Evolutionary conservation across 2,329 filamentous ascomycete genomes (phyloP).

Genomic region (Trichophyton rubrum): DNA sequence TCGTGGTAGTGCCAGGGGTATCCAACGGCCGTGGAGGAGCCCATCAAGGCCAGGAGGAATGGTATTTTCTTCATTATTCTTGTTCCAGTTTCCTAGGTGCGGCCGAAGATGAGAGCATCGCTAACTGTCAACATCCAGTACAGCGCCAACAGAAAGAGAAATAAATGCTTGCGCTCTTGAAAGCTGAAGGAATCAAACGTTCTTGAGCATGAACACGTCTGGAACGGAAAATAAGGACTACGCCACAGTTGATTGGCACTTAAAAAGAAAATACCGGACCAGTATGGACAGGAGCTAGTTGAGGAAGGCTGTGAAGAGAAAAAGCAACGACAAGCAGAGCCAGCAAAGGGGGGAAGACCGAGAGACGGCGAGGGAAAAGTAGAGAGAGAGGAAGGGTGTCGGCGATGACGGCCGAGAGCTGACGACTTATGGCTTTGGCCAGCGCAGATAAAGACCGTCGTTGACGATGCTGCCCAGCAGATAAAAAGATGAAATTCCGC

Average conservation of each 20-base stretch:
- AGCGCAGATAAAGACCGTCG: not conserved
- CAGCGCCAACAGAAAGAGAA: not conserved
- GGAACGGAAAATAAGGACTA: not conserved
- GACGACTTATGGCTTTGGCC: not conserved
- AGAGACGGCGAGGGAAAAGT: not conserved
- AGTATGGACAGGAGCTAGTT: not conserved
- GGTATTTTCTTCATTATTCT: not conserved
- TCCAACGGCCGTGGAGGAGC: not conserved
- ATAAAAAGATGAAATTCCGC: not conserved
- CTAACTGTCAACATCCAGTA: not conserved
- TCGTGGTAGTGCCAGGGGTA: not conserved
- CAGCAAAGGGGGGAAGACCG: not conserved
- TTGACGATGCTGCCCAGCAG: not conserved
- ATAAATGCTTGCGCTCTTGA: no score
- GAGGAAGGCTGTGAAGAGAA: no score
- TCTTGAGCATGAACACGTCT: not conserved
- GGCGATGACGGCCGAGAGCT: not conserved
- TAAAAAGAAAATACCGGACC: not conserved
- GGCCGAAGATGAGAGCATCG: not conserved
- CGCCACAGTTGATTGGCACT: not conserved
- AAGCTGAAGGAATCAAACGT: no score
- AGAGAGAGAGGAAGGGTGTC: not conserved
- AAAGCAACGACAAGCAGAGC: not conserved
- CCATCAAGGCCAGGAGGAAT: not conserved
- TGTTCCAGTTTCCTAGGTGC: not conserved